Evolutionary conservation across 2,329 filamentous ascomycete genomes (phyloP).

Genomic region (Microcyclospora tardicrescens): DNA sequence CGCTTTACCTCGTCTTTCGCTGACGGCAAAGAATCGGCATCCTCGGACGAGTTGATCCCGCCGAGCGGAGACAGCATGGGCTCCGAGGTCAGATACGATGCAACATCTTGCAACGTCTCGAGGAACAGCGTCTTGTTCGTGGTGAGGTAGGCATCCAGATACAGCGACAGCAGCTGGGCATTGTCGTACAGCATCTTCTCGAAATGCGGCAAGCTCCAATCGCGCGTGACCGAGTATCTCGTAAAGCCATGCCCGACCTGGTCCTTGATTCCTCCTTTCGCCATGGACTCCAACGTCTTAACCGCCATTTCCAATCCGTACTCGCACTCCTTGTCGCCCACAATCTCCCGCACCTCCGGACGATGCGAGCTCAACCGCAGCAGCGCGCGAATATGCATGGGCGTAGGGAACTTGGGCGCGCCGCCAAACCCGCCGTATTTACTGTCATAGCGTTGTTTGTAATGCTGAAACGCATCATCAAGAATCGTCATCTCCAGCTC

Average conservation of each 20-base stretch:
- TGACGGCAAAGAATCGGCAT: slow-evolving; percentile 69
- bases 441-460: slow-evolving; percentile 66
- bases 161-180: slow-evolving; percentile 68
- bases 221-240: slow-evolving; percentile 75
- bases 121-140: slow-evolving; percentile 58
- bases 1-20: slow-evolving; percentile 67
- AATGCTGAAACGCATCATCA: slow-evolving; percentile 77
- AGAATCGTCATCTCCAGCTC: slow-evolving; percentile 79
- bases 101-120: slow-evolving; percentile 66
- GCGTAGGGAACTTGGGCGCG: slow-evolving; percentile 81
- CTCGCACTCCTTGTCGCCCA: slow-evolving; percentile 66
- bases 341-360: slow-evolving; percentile 62
- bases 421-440: slow-evolving; percentile 61
- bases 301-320: slow-evolving; percentile 68
- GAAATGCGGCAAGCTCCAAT: slow-evolving; percentile 93
- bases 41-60: slow-evolving; percentile 77
- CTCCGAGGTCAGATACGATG: slow-evolving; percentile 65
- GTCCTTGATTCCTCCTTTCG: slow-evolving; percentile 57
- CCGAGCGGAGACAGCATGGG: slow-evolving; percentile 56
- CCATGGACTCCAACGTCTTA: slow-evolving; percentile 68
- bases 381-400: slow-evolving; percentile 71
- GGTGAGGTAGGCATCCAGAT: slow-evolving; percentile 71
- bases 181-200: slow-evolving; percentile 97
- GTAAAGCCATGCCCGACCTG: slow-evolving; percentile 68
- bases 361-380: slow-evolving; percentile 62